Evolutionary conservation across 1,284 basidiomycete species (phyloP).

Genomic region (Schizophyllum commune): DNA sequence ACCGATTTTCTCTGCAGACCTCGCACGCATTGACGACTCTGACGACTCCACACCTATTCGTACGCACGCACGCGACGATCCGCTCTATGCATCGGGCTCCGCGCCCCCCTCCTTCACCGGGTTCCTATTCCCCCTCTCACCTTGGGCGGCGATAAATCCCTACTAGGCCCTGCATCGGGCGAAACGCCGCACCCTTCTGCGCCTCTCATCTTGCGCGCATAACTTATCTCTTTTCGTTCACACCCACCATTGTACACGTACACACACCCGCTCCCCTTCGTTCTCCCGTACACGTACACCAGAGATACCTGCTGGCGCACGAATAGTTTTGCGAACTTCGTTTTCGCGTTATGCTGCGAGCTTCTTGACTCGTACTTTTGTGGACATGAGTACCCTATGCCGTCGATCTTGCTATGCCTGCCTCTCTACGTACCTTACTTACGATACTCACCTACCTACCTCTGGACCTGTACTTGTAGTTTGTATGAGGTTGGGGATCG

Average conservation of each 20-base stretch:
- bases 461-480: neutral
- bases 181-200: neutral
- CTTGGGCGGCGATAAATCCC: neutral
- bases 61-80: neutral
- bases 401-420: neutral
- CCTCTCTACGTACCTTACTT: neutral
- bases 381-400: neutral
- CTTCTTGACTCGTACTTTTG: neutral
- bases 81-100: neutral
- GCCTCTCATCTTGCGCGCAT: neutral
- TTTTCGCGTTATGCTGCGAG: neutral
- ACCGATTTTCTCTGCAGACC: neutral
- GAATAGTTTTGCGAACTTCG: neutral
- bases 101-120: neutral
- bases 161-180: neutral
- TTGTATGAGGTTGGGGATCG: neutral
- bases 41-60: neutral
- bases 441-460: neutral
- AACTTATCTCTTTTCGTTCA: neutral
- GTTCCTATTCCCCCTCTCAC: neutral
- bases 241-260: neutral
- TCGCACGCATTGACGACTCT: neutral
- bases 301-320: neutral
- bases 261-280: neutral
- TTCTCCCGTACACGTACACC: neutral